These are phyloP conservation scores for Lichtheimia ramosa DNA, from an alignment of 371 early-diverging fungal genomes.

Conservation along the genomic window DNA sequence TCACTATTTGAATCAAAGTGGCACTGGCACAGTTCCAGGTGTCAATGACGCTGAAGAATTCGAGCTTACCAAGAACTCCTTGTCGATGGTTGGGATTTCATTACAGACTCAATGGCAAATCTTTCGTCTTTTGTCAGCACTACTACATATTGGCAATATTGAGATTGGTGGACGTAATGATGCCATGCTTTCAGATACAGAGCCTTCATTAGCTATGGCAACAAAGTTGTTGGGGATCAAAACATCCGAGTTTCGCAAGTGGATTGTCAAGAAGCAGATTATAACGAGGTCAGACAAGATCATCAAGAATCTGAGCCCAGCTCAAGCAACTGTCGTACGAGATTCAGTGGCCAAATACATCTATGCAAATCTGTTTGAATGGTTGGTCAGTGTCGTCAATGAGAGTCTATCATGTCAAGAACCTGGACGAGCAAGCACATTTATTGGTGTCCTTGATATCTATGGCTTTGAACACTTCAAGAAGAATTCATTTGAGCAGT, in stretches of 20 bases:
- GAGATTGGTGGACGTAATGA: slow-evolving; percentile 76
- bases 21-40: slow-evolving; percentile 74
- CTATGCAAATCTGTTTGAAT: slow-evolving; percentile 92
- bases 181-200: slow-evolving; percentile 66
- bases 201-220: slow-evolving; percentile 67
- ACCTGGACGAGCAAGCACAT: slow-evolving; percentile 48
- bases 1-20: slow-evolving; percentile 87
- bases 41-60: slow-evolving; percentile 94
- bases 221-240: slow-evolving; percentile 77
- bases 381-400: slow-evolving; percentile 91
- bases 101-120: slow-evolving; percentile 86
- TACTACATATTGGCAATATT: slow-evolving; percentile 93
- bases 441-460: slow-evolving; percentile 97
- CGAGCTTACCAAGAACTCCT: slow-evolving; percentile 79
- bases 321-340: slow-evolving; percentile 77
- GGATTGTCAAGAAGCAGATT: slow-evolving; percentile 89
- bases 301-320: slow-evolving; percentile 67
- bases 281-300: slow-evolving; percentile 86
- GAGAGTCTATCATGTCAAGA: slow-evolving; percentile 74
- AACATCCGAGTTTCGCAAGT: slow-evolving; percentile 76
- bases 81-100: slow-evolving; percentile 87
- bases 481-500: slow-evolving; percentile 99
- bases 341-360: slow-evolving; percentile 95
- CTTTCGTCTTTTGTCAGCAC: slow-evolving; percentile 84
- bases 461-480: slow-evolving; percentile 97